Conservation (phyloP, 306 rosid genomes). For the Castanea mollissima region DNA sequence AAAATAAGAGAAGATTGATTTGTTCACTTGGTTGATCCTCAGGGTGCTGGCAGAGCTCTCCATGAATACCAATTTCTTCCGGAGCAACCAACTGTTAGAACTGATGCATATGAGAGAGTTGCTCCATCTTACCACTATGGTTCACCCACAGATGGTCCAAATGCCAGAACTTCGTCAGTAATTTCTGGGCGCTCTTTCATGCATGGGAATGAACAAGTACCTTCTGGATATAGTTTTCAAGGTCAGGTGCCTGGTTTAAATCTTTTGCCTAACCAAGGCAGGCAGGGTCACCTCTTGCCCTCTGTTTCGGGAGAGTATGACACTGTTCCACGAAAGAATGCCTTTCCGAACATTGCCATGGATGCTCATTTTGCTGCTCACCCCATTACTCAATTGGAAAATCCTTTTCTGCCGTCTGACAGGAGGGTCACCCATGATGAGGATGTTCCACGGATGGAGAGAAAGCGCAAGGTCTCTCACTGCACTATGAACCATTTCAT, state of each 20-base stretch:
- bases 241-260: constrained; percentile 46
- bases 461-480: constrained; percentile 63
- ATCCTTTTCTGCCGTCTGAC: constrained; percentile 39
- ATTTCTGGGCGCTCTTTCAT: constrained; percentile 32
- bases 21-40: constrained; percentile 20
- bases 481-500: not conserved
- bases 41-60: constrained; percentile 62
- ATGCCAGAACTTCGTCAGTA: constrained; percentile 36
- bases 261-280: constrained; percentile 50
- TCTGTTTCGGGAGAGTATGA: constrained; percentile 45
- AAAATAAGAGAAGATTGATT: not conserved
- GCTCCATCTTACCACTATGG: constrained; percentile 41
- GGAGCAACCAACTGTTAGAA: constrained; percentile 64
- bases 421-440: constrained; percentile 43
- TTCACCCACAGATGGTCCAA: constrained; percentile 40
- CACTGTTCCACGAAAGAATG: constrained; percentile 31
- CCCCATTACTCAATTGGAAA: constrained; percentile 42
- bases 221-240: constrained; percentile 48
- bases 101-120: constrained; percentile 46
- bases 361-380: constrained; percentile 41
- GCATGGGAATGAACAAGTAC: constrained; percentile 44
- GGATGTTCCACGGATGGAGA: constrained; percentile 46
- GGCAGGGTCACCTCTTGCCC: constrained; percentile 35
- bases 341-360: constrained; percentile 31
- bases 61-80: constrained; percentile 82